Base-by-base conservation (phyloP, 805 yeast genomes). In the Wickerhamiella bombiphila region DNA sequence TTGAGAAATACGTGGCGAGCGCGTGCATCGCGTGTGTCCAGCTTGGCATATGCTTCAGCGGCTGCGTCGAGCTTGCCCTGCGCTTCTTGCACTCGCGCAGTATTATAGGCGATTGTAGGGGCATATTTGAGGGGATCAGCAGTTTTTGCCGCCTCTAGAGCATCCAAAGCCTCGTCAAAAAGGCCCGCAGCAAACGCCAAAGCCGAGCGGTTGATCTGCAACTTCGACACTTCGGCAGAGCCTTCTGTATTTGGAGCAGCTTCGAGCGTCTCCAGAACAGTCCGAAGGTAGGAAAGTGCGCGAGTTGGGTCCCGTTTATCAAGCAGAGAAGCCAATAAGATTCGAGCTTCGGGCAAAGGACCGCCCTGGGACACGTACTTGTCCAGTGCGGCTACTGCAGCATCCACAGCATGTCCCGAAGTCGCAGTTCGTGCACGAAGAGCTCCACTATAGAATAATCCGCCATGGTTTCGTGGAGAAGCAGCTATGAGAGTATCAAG, bases 131-230 rank as follows among this genome's bases (percentile, higher is more conserved):
- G 38, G 14, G 40, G 41, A 21, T 38, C 42, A 8, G 41, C 41
- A 7, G 29, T n/a, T 14, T 45, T 51, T 5, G 83, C 75, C 30
- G 55, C 53, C 40, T 66, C 59, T 51, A 81, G 80, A 42, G 65
- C 65, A 3, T 64, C 60, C 16, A 66, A 56, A 0, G 96, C 76
- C 4, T 69, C 70, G 2, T 65, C 74, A 36, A 58, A 61, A 47
- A 76, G 72, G 19, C 74, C 74, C 44, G 69, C 74, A 44, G 75
- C 63, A 52, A 80, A 78, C 40, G 80, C 71, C 57, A 83, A 72
- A 4, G 81, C 93, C 32, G 93, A 97, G 47, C 83, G 65, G 50
- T 91, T 91, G 54, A 83, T 85, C 50, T 75, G 65, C 21, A 88
- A 69, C 53, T 26, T 57, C 16, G 36, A 46, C 26, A 13, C 9